Evolutionary conservation across 306 rosid genomes (phyloP).

Genomic region (Acacia acuminata): DNA sequence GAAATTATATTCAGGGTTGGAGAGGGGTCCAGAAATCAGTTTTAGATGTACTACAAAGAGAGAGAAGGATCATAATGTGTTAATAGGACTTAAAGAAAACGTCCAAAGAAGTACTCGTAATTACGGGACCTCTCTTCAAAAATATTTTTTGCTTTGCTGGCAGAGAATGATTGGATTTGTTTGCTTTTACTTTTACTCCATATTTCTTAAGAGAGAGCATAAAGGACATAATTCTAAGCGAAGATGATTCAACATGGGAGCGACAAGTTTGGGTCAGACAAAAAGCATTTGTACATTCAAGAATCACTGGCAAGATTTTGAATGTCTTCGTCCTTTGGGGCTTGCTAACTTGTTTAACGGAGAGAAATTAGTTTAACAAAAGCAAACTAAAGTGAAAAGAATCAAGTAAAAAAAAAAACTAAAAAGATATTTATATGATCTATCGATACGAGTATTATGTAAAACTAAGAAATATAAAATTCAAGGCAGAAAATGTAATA

Average conservation of each 20-base stretch:
- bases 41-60: not conserved
- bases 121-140: constrained; percentile 29
- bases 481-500: too few relatives aligned
- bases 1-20: not conserved
- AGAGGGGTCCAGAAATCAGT: constrained; percentile 10
- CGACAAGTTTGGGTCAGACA: too few relatives aligned
- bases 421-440: too few relatives aligned
- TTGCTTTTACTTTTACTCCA: constrained; percentile 21
- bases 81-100: constrained; percentile 15
- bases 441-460: too few relatives aligned
- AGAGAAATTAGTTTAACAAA: not conserved
- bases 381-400: not conserved
- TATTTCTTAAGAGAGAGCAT: not conserved
- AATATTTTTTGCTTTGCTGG: not conserved
- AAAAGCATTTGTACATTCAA: constrained; percentile 27
- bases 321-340: not conserved
- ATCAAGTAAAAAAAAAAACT: not conserved
- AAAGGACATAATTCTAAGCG: constrained; percentile 3
- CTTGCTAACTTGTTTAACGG: not conserved
- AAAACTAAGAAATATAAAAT: too few relatives aligned
- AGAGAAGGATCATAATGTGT: constrained; percentile 12
- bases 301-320: not conserved
- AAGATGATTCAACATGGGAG: constrained; percentile 20
- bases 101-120: constrained; percentile 29
- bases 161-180: constrained; percentile 24